Percentiles rank a stretch among this genome's conserved stretches.
Evolutionary conservation across 2,329 filamentous ascomycete genomes (phyloP).

Genomic region (Bipolaris bicolor): DNA sequence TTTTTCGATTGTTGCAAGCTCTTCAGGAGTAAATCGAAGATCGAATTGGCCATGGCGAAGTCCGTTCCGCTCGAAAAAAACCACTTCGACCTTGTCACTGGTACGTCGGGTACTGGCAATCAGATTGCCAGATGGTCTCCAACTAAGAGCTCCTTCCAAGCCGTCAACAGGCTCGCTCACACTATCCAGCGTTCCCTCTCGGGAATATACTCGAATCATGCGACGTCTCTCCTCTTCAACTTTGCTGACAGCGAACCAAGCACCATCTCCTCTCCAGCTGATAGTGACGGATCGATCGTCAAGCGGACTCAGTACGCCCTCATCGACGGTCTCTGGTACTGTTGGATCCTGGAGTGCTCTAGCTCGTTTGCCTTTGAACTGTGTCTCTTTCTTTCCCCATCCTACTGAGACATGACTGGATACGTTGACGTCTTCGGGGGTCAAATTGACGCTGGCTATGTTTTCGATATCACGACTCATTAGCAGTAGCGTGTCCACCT

Average conservation of each 20-base stretch:
- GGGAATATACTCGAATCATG: conserved; percentile 85
- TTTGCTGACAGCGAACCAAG: conserved; percentile 85
- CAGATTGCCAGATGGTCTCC: conserved; percentile 88
- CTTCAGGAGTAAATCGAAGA: conserved; percentile 69
- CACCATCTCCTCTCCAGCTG: conserved; percentile 93
- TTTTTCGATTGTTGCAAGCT: conserved; percentile 60
- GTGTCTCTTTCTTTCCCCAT: conserved; percentile 98
- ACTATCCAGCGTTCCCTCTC: conserved; percentile 88
- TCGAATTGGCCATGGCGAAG: conserved; percentile 93
- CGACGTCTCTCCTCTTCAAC: conserved; percentile 73
- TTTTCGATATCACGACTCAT: conserved; percentile 93
- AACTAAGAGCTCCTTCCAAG: conserved; percentile 85
- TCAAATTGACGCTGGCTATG: conserved; percentile 75
- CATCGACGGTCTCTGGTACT: conserved; percentile 88
- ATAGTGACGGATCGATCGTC: conserved; percentile 77
- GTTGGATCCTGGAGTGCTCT: conserved; percentile 89
- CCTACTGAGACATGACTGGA: conserved; percentile 95
- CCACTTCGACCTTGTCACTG: conserved; percentile 74
- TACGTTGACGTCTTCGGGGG: conserved; percentile 77
- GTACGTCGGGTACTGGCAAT: conserved; percentile 83
- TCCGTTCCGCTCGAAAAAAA: conserved; percentile 98
- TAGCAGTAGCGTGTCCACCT: conserved; percentile 78
- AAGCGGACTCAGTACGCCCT: conserved; percentile 74
- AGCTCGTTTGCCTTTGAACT: conserved; percentile 92
- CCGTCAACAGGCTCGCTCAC: conserved; percentile 94